Evolutionary conservation across 371 early-diverging fungal species (phyloP).

Genomic region (Capillidium heterosporum): DNA sequence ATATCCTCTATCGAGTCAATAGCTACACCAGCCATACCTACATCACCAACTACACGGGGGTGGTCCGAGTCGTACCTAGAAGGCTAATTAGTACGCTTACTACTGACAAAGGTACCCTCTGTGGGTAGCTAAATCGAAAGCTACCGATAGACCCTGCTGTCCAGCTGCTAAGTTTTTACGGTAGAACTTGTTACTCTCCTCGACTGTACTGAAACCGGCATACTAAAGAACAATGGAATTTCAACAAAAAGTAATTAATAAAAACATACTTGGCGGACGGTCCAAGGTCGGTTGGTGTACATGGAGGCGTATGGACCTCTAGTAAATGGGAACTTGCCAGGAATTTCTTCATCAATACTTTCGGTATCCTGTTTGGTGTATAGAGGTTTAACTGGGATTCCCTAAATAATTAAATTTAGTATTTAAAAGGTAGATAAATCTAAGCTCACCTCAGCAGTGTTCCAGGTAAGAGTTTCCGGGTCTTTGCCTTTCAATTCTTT

Average conservation of each 20-base stretch:
- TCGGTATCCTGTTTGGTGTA: conserved; percentile 51
- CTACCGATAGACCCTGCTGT: conserved; percentile 67
- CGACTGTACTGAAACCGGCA: conserved; percentile 77
- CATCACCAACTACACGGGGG: conserved; percentile 68
- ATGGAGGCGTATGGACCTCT: conserved; percentile 76
- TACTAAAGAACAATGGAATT: conserved; percentile 23
- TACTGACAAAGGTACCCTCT: conserved; percentile 25
- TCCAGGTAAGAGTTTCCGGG: conserved; percentile 48
- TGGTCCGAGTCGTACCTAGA: conserved; percentile 64
- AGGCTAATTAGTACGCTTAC: neutral
- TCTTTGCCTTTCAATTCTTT: conserved; percentile 77
- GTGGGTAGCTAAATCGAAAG: conserved; percentile 76
- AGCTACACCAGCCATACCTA: conserved; percentile 84
- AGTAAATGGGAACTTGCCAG: conserved; percentile 67
- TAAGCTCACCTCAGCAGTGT: conserved; percentile 41
- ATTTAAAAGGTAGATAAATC: neutral
- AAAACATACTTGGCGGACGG: conserved; percentile 40
- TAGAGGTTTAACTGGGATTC: conserved; percentile 62
- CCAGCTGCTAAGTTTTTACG: conserved; percentile 69
- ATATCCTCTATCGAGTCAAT: conserved; percentile 80
- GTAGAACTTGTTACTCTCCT: conserved; percentile 71
- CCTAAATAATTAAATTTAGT: conserved; percentile 15
- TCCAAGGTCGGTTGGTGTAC: conserved; percentile 77
- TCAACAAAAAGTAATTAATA: neutral
- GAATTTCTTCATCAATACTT: conserved; percentile 36